Conservation (phyloP, 371 early-diverging fungal species). For the Mucor velutinosus region DNA sequence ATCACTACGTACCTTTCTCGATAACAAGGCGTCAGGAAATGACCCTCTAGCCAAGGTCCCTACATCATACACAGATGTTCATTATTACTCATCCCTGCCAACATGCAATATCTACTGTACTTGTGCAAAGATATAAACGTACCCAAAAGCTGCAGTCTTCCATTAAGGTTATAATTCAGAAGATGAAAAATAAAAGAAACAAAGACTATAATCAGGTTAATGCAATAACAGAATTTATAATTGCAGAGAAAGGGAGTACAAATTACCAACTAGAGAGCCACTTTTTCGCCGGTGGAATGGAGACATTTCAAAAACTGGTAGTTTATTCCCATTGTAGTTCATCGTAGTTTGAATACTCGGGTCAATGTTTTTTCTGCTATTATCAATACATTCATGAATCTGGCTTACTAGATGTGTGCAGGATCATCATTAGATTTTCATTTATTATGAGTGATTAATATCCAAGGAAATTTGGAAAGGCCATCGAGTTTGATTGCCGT, state of each 20-base stretch:
- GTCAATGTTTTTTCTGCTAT: neutral
- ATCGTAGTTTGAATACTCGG: neutral
- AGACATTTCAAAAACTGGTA: neutral
- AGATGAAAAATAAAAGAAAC: neutral
- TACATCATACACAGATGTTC: neutral
- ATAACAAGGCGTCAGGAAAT: constrained; percentile 22
- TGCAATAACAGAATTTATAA: neutral
- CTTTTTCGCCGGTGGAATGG: neutral
- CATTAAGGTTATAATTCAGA: neutral
- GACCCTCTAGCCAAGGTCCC: constrained; percentile 18
- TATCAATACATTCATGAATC: no score
- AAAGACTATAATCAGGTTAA: neutral
- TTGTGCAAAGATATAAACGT: no score
- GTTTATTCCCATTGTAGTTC: neutral
- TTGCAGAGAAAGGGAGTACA: neutral
- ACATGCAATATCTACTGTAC: no score
- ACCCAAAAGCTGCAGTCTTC: neutral
- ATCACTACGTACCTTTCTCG: constrained; percentile 16
- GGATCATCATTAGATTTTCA: no score
- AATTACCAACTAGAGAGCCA: neutral
- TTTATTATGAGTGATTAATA: no score
- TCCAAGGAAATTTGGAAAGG: no score
- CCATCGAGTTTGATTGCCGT: no score
- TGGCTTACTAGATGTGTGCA: no score
- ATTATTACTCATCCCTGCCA: no score